Conservation (phyloP, 2,329 filamentous ascomycete species). For the Sporothrix curviconia region DNA sequence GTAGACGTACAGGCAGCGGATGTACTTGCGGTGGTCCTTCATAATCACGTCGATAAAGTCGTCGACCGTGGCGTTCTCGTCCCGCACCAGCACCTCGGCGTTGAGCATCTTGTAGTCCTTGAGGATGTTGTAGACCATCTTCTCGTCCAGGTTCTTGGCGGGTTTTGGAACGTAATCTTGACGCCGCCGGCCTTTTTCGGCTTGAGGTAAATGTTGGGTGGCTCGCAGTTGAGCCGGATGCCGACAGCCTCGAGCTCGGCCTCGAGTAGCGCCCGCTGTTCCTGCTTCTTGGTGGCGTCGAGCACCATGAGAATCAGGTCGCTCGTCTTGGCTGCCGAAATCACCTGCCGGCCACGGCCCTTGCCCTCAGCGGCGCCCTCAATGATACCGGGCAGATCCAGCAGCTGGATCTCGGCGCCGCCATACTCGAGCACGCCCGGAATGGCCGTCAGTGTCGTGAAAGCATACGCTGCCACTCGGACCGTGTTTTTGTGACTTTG, state of each 20-base stretch:
- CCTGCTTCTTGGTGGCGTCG: constrained; percentile 91
- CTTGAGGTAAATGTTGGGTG: constrained; percentile 98
- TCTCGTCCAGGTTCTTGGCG: constrained; percentile 89
- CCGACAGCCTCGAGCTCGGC: constrained; percentile 91
- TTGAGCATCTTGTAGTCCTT: constrained; percentile 99
- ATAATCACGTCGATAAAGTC: constrained; percentile 99
- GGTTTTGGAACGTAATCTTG: constrained; percentile 92
- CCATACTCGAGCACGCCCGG: constrained; percentile 96
- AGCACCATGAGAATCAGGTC: constrained; percentile 95
- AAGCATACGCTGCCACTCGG: constrained; percentile 94
- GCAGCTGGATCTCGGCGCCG: constrained; percentile 93
- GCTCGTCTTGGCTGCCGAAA: constrained; percentile 95
- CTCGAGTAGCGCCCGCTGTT: constrained; percentile 84
- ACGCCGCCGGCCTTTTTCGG: constrained; percentile 92
- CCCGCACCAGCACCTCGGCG: constrained; percentile 89
- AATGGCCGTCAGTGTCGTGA: constrained; percentile 96
- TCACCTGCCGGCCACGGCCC: constrained; percentile 90
- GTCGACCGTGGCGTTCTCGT: constrained; percentile 92
- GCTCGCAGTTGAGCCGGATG: constrained; percentile 84
- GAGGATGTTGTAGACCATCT: constrained; percentile 96
- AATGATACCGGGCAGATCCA: constrained; percentile 97
- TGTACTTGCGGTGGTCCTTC: constrained; percentile 98
- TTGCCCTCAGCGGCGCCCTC: constrained; percentile 95
- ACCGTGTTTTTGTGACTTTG: constrained; percentile 96
- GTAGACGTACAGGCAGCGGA: constrained; percentile 92